Conservation (phyloP, 805 yeast species). For the Candida ortonii region DNA sequence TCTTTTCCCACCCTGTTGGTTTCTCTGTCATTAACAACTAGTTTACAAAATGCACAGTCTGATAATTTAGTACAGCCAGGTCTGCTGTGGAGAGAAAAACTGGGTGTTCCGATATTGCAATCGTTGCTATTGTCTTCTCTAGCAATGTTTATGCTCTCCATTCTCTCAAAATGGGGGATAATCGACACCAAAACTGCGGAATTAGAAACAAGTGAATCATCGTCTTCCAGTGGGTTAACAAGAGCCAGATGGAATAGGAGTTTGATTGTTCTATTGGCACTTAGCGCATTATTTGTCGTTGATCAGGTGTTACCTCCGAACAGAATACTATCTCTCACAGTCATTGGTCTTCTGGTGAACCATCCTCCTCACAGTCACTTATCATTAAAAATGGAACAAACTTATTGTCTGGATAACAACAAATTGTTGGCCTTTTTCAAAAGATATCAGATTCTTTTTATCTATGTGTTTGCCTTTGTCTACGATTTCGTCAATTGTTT, state of each 20-base stretch:
- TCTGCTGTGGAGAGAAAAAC: slow-evolving; percentile 5
- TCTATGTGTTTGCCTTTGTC: slow-evolving; percentile 15
- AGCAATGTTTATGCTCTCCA: slow-evolving; percentile 8
- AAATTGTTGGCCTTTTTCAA: slow-evolving; percentile 5
- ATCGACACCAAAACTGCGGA: slow-evolving; percentile 1
- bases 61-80: neutral
- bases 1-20: slow-evolving; percentile 34
- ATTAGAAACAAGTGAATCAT: neutral
- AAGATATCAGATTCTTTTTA: slow-evolving; percentile 19
- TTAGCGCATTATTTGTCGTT: slow-evolving; percentile 21
- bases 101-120: slow-evolving; percentile 14
- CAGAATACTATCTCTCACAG: slow-evolving; percentile 25
- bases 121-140: slow-evolving; percentile 28
- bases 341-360: slow-evolving; percentile 20
- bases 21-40: slow-evolving; percentile 28
- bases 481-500: slow-evolving; percentile 13
- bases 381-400: slow-evolving; percentile 21
- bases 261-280: slow-evolving; percentile 12
- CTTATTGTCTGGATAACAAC: slow-evolving; percentile 16
- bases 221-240: neutral
- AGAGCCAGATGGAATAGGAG: neutral
- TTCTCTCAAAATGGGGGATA: slow-evolving; percentile 8
- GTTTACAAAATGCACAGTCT: slow-evolving; percentile 6
- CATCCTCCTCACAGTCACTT: slow-evolving; percentile 9
- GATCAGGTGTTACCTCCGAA: slow-evolving; percentile 27